Evolutionary conservation across 2,329 filamentous ascomycete species (phyloP).

Genomic region (Phialemonium atrogriseum): DNA sequence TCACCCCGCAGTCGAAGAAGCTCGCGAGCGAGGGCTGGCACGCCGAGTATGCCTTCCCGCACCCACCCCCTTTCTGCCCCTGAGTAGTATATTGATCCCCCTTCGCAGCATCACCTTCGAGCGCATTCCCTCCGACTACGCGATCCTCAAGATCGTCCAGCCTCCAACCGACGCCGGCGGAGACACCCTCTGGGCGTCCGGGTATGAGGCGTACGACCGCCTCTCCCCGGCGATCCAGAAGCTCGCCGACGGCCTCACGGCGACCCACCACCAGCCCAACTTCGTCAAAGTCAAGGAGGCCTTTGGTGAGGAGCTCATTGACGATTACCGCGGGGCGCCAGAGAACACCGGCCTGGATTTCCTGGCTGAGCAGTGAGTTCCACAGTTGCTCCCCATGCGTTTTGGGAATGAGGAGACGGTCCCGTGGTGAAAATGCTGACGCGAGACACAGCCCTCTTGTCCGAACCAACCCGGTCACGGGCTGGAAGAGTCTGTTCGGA

Average conservation of each 20-base stretch:
- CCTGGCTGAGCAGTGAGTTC: conserved; percentile 22
- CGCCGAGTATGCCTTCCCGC: conserved; percentile 26
- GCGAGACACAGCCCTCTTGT: conserved; percentile 16
- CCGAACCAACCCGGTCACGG: conserved; percentile 22
- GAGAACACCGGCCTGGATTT: conserved; percentile 20
- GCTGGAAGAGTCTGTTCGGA: conserved; percentile 23
- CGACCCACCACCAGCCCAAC: conserved; percentile 22
- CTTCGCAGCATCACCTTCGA: conserved; percentile 32
- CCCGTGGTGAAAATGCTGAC: conserved; percentile 9
- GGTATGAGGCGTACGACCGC: conserved; percentile 33
- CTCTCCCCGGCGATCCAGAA: conserved; percentile 16
- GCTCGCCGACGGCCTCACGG: conserved; percentile 18
- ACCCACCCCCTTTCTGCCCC: neutral
- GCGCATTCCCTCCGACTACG: conserved; percentile 35
- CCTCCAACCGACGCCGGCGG: conserved; percentile 32
- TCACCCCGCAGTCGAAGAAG: conserved; percentile 17
- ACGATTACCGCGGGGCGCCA: conserved; percentile 16
- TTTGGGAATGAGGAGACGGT: conserved; percentile 16
- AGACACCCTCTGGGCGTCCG: conserved; percentile 35
- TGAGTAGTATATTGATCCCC: neutral
- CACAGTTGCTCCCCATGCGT: conserved; percentile 20
- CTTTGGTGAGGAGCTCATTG: conserved; percentile 26
- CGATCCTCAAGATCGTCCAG: conserved; percentile 33
- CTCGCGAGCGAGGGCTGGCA: conserved; percentile 32
- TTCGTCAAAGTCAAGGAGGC: conserved; percentile 21